Percentiles rank a stretch among this genome's conserved stretches.
phyloP scores from a whole-genome alignment of 2,329 filamentous ascomycete species.

The Aureobasidium namibiae region DNA sequence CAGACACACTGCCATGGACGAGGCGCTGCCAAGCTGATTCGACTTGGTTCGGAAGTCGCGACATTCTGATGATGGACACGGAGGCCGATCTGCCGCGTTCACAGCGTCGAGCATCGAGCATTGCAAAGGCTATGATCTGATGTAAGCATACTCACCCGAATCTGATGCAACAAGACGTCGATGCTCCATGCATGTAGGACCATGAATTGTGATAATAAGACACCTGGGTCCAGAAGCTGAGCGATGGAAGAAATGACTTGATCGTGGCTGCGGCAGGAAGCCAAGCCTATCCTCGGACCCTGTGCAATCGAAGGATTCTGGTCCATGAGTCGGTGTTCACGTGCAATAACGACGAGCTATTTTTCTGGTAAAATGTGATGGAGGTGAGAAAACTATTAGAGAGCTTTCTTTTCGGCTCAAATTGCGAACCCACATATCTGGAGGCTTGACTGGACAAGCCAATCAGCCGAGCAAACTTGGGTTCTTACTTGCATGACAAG shows the following conservation, averaged over 20 bases:
- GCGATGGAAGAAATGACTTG: not conserved
- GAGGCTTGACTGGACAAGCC: not conserved
- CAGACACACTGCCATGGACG: not conserved
- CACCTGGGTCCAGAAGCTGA: not conserved
- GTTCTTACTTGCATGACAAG: not conserved
- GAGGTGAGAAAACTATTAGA: not conserved
- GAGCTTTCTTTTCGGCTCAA: not conserved
- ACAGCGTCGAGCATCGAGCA: no score
- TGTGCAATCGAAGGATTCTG: not conserved
- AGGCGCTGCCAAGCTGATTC: not conserved
- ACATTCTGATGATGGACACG: no score
- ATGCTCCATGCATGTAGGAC: no score
- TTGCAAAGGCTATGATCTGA: no score
- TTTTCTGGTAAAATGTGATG: not conserved
- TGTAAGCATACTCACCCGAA: no score
- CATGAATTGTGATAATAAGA: no score
- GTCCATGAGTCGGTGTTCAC: not conserved
- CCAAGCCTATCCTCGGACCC: not conserved
- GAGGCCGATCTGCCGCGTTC: no score
- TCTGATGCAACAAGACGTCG: no score
- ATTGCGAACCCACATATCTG: not conserved
- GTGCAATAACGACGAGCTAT: not conserved
- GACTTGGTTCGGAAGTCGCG: not conserved
- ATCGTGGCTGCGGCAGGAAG: not conserved
- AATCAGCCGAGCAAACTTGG: not conserved